A percentile compares a stretch with the other conserved stretches of the same genome.
phyloP scores from a whole-genome alignment of 2,329 filamentous ascomycete species.

The Exophiala aquamarina region DNA sequence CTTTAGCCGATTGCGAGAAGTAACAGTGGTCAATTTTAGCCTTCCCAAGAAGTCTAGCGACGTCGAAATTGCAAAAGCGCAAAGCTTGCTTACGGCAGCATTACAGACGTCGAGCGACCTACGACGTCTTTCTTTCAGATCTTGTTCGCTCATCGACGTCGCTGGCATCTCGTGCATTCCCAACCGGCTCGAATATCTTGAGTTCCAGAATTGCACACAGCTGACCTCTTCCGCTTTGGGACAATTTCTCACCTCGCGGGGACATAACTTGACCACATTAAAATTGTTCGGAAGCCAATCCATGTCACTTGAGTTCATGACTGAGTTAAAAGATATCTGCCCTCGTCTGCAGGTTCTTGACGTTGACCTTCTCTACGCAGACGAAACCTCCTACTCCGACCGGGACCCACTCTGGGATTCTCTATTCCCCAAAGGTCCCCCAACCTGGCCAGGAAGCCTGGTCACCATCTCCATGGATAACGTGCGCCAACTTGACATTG shows the following conservation, averaged over 20 bases:
- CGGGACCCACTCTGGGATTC: slow-evolving; percentile 55
- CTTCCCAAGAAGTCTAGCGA: slow-evolving; percentile 18
- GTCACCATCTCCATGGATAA: slow-evolving; percentile 72
- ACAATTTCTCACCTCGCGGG: slow-evolving; percentile 66
- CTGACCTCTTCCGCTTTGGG: slow-evolving; percentile 67
- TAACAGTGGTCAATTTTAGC: slow-evolving; percentile 40
- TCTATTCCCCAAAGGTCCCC: slow-evolving; percentile 46
- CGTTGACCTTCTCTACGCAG: slow-evolving; percentile 79
- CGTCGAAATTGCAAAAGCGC: slow-evolving; percentile 9
- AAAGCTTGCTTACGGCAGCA: slow-evolving; percentile 38
- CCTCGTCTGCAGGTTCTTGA: slow-evolving; percentile 68
- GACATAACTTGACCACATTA: slow-evolving; percentile 65
- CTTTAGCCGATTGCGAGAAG: slow-evolving; percentile 47
- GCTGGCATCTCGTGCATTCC: slow-evolving; percentile 70
- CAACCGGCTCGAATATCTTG: slow-evolving; percentile 63
- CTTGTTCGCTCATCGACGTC: slow-evolving; percentile 70
- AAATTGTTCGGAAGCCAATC: slow-evolving; percentile 76
- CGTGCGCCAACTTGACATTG: slow-evolving; percentile 70
- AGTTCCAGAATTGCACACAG: slow-evolving; percentile 76
- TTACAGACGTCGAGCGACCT: slow-evolving; percentile 56
- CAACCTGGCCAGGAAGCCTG: slow-evolving; percentile 75
- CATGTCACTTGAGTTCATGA: slow-evolving; percentile 73
- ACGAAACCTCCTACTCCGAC: slow-evolving; percentile 64
- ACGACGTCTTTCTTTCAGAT: slow-evolving; percentile 69
- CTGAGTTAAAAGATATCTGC: slow-evolving; percentile 64